Evolutionary conservation across 345 rosid species (phyloP).

Genomic region (Hypericum androsaemum): DNA sequence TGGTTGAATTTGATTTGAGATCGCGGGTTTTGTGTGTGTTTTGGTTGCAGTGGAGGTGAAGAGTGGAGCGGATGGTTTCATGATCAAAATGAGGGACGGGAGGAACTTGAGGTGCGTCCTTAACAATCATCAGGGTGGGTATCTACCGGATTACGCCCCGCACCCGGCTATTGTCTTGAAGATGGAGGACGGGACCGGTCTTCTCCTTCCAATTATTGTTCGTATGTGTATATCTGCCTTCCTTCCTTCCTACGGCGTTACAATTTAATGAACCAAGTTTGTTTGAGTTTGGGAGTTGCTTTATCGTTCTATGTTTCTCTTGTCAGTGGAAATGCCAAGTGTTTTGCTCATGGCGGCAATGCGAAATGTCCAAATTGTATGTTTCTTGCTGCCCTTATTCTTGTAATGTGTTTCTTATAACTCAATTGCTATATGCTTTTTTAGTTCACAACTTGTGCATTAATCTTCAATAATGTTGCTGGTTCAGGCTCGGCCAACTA

Average conservation of each 20-base stretch:
- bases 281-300: not conserved
- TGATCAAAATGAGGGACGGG: slow-evolving; percentile 94
- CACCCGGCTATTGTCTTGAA: slow-evolving; percentile 96
- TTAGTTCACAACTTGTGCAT: too few species aligned
- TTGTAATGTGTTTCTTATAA: too few species aligned
- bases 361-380: slow-evolving; percentile 77
- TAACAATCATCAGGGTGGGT: slow-evolving; percentile 84
- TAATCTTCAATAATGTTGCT: not conserved
- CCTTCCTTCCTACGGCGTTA: not conserved
- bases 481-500: slow-evolving; percentile 81
- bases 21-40: not conserved
- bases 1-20: not conserved
- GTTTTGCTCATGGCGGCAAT: slow-evolving; percentile 92
- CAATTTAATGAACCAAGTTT: not conserved
- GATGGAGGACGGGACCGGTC: slow-evolving; percentile 98
- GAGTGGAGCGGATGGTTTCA: slow-evolving; percentile 81
- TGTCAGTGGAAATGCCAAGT: slow-evolving; percentile 97
- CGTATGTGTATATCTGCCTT: slow-evolving; percentile 45
- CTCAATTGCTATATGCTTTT: too few species aligned
- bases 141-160: slow-evolving; percentile 69
- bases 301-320: slow-evolving; percentile 11
- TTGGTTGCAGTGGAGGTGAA: slow-evolving; percentile 69
- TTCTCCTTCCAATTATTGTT: slow-evolving; percentile 86
- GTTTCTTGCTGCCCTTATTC: slow-evolving; percentile 3
- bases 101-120: slow-evolving; percentile 71